phyloP scores from a whole-genome alignment of 345 rosid species.

The Pelargonium nanum region DNA sequence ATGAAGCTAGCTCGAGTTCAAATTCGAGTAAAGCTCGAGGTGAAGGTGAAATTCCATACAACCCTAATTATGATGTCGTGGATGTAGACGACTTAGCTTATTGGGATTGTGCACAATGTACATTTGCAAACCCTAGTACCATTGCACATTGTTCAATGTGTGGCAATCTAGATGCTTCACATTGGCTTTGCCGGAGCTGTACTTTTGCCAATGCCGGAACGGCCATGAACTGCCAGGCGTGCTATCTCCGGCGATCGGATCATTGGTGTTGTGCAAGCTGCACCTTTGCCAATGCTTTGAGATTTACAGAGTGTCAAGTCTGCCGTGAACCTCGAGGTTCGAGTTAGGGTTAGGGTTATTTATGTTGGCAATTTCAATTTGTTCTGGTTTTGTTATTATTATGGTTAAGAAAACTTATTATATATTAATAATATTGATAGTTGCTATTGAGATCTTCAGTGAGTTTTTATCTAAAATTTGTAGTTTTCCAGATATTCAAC shows the following conservation, averaged over 20 bases:
- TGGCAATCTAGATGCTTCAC: background rate
- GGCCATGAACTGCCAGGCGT: background rate
- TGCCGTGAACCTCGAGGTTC: too few species aligned
- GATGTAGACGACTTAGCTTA: constrained; percentile 21
- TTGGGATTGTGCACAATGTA: background rate
- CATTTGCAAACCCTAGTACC: background rate
- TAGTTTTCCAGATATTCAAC: too few species aligned
- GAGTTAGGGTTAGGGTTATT: too few species aligned
- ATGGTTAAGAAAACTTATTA: too few species aligned
- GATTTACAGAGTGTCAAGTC: too few species aligned
- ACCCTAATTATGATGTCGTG: background rate
- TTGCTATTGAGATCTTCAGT: too few species aligned
- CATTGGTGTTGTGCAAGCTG: too few species aligned
- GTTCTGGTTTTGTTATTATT: too few species aligned
- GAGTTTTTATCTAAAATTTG: too few species aligned
- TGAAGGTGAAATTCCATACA: constrained; percentile 22
- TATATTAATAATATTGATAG: too few species aligned
- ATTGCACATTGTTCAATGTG: background rate
- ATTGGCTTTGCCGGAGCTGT: background rate
- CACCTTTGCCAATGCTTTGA: too few species aligned
- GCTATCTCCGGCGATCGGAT: background rate
- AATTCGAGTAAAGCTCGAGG: constrained; percentile 39
- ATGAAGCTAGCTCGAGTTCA: constrained; percentile 40
- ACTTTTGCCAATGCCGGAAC: background rate
- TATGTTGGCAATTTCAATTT: too few species aligned